A percentile compares a stretch with the other conserved stretches of the same genome.
These are phyloP conservation scores for Taphrina confusa DNA, from an alignment of 1,139 yeast genomes.

Conservation along the genomic window DNA sequence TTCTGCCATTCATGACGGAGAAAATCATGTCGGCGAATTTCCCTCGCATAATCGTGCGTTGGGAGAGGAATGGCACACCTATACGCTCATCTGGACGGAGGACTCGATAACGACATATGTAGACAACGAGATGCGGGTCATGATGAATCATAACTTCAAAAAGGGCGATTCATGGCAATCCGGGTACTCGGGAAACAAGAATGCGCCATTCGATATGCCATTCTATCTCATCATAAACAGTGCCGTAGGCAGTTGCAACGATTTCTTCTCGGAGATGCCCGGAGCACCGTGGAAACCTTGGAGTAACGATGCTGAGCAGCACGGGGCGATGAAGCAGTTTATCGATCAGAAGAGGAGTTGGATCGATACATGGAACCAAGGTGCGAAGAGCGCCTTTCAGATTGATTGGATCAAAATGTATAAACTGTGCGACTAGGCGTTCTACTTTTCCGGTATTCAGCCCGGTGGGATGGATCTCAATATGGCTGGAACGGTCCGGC, in stretches of 20 bases:
- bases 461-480: no score
- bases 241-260: constrained; percentile 39
- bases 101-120: constrained; percentile 36
- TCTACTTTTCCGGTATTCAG: no score
- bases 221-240: constrained; percentile 38
- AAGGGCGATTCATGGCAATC: constrained; percentile 26
- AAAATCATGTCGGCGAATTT: background rate
- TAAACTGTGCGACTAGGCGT: no score
- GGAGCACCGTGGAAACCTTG: background rate
- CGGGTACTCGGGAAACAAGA: constrained; percentile 26
- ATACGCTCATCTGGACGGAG: constrained; percentile 39
- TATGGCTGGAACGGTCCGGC: no score
- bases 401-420: background rate
- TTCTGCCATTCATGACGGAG: constrained; percentile 36
- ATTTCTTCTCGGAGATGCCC: constrained; percentile 36
- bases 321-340: background rate
- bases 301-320: background rate
- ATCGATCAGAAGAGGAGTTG: background rate
- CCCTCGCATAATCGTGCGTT: constrained; percentile 31
- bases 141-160: constrained; percentile 37
- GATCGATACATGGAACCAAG: background rate
- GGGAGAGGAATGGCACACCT: constrained; percentile 37
- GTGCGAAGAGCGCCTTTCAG: background rate
- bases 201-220: constrained; percentile 40
- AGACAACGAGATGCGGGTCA: constrained; percentile 38